Evolutionary conservation across 2,329 filamentous ascomycete species (phyloP).

Genomic region (Cladosporium phlei): DNA sequence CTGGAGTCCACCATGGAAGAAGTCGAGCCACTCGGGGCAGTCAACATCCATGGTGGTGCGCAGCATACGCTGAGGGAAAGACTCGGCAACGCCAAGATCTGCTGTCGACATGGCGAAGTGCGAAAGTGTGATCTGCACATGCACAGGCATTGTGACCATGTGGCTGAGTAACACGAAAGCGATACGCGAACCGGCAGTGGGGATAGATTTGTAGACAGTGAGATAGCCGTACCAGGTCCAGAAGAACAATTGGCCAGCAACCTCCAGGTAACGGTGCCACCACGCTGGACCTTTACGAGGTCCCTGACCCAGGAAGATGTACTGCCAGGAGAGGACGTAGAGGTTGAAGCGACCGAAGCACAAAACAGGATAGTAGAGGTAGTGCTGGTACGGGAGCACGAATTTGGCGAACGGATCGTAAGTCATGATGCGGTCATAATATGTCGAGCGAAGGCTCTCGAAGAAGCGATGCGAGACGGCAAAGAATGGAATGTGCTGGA

Average conservation of each 20-base stretch:
- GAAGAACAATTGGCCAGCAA: constrained; percentile 59
- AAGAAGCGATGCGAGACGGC: constrained; percentile 64
- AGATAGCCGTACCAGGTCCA: constrained; percentile 65
- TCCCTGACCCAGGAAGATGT: constrained; percentile 55
- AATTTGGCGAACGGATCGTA: constrained; percentile 60
- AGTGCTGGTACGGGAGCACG: constrained; percentile 58
- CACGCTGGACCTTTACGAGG: constrained; percentile 57
- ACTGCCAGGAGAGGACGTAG: constrained; percentile 62
- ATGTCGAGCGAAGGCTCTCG: constrained; percentile 57
- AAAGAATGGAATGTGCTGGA: constrained; percentile 68
- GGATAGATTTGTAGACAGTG: constrained; percentile 57
- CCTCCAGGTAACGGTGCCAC: constrained; percentile 64
- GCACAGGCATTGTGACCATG: constrained; percentile 62
- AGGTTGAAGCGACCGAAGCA: constrained; percentile 67
- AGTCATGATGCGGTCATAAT: constrained; percentile 61
- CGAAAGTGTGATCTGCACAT: constrained; percentile 67
- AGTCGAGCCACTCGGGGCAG: constrained; percentile 67
- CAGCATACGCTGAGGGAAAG: constrained; percentile 64
- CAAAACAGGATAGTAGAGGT: constrained; percentile 64
- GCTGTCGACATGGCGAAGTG: constrained; percentile 69
- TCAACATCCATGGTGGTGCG: constrained; percentile 71
- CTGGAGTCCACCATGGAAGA: constrained; percentile 66
- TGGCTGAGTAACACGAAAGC: constrained; percentile 61
- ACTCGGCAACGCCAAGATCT: constrained; percentile 60
- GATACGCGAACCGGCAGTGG: constrained; percentile 54